Evolutionary conservation across 2,329 filamentous ascomycete species (phyloP), one percentile per base, ranked within the genome.

Genomic region (Colletotrichum sp.): DNA sequence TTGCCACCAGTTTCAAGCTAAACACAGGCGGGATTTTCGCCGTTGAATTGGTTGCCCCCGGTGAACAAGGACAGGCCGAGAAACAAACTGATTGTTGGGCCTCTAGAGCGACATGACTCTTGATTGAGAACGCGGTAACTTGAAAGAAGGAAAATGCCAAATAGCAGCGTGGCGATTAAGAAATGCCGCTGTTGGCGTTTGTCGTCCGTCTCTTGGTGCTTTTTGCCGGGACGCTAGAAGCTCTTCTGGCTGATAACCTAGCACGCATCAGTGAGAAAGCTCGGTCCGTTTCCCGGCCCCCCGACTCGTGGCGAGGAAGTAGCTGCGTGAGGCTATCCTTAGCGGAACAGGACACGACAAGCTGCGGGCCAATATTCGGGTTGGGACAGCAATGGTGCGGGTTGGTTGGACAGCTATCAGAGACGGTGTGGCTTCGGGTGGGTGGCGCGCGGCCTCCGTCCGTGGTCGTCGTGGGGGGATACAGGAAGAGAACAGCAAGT

Each of bases 221-320:
- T 43, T 68, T 28, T 67, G 15, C 61, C 55, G 30, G 21, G 67
- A 43, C 64, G 66, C 74, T 73, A 75, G 32, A 60, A 60, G 61
- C 18, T 32, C 21, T 52, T 13, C 43, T 52, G n/a, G 71, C 70
- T 43, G 63, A 55, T 57, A 43, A 38, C 63, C 26, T 48, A 64
- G 63, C 38, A 61, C 34, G 21, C 36, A 52, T 66, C 60, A 55
- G 68, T 60, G 58, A 64, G 36, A 74, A 67, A 65, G 60, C 71
- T 73, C 70, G 74, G 70, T 74, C 71, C 64, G 58, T 69, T 74
- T 69, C 34, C 74, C 64, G 65, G 26, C 43, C 34, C 55, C 43
- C 38, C 67, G 67, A 70, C 38, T 65, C 48, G 18, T 71, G 67
- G 34, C 38, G 24, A 48, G 30, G 43, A 26, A 36, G 48, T 16